Conservation (phyloP, 441 rosid species). For the Euphorbia schlechtendalii region DNA sequence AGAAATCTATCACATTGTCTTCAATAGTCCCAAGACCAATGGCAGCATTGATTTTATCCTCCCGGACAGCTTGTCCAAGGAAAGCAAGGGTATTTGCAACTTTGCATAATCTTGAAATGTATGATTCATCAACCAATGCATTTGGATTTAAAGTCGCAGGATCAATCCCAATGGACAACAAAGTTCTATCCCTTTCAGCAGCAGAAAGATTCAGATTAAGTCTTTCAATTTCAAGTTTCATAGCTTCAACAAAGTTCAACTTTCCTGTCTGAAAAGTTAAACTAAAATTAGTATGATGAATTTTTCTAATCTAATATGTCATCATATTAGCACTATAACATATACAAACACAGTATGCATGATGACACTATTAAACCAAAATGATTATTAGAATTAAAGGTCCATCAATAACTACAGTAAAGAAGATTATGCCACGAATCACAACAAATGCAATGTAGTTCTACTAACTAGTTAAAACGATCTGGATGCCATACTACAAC, state of each 20-base stretch:
- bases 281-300: constrained; percentile 16
- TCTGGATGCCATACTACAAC: constrained; percentile 1
- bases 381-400: neutral
- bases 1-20: constrained; percentile 57
- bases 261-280: constrained; percentile 51
- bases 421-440: neutral
- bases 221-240: constrained; percentile 93
- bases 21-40: constrained; percentile 66
- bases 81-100: constrained; percentile 65
- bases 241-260: constrained; percentile 64
- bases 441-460: neutral
- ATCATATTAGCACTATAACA: neutral
- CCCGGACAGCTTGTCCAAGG: constrained; percentile 78
- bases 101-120: constrained; percentile 68
- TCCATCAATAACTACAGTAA: neutral
- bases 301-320: constrained; percentile 16
- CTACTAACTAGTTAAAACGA: neutral
- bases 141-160: constrained; percentile 94
- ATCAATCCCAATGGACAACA: constrained; percentile 81
- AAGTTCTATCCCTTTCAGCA: constrained; percentile 96
- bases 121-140: constrained; percentile 54
- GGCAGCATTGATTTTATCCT: constrained; percentile 76
- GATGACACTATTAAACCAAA: constrained; percentile 6
- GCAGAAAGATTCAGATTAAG: constrained; percentile 80
- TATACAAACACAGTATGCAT: neutral